Percentiles rank a stretch among this genome's conserved stretches.
These are phyloP conservation scores for Neodidymelliopsis sp. DNA, from an alignment of 2,329 filamentous ascomycete genomes.

Conservation along the genomic window DNA sequence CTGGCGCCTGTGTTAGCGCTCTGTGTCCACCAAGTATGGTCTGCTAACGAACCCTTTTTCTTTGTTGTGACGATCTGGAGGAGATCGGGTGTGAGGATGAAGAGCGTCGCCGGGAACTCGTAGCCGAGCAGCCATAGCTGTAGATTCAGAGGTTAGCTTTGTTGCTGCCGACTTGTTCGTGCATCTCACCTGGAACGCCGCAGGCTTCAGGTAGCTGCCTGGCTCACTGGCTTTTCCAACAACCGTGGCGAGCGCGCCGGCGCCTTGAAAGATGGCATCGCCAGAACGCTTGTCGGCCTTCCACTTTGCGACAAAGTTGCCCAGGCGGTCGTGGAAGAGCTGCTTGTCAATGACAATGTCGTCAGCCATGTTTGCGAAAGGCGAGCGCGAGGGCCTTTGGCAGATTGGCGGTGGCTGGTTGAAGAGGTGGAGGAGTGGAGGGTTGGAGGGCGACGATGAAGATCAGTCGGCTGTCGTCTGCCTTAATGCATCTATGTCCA, in stretches of 20 bases:
- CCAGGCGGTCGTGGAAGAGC: conserved; percentile 91
- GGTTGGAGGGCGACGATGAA: conserved; percentile 25
- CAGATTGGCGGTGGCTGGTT: conserved; percentile 26
- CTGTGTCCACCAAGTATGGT: background rate
- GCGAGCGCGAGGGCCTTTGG: conserved; percentile 30
- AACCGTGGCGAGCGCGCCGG: conserved; percentile 83
- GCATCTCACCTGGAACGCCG: conserved; percentile 84
- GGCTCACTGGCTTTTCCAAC: conserved; percentile 90
- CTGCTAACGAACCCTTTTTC: conserved; percentile 78
- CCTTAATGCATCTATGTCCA: conserved; percentile 11
- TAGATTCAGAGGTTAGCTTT: conserved; percentile 33
- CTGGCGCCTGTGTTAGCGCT: conserved; percentile 60
- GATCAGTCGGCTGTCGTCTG: conserved; percentile 18
- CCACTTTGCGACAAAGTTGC: conserved; percentile 88
- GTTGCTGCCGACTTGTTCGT: conserved; percentile 16
- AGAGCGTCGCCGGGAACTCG: conserved; percentile 95
- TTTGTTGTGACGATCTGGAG: conserved; percentile 94
- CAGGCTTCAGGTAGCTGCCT: conserved; percentile 91
- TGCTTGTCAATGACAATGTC: conserved; percentile 94
- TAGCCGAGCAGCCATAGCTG: conserved; percentile 99
- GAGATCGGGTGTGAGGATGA: conserved; percentile 87
- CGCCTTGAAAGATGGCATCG: conserved; percentile 85
- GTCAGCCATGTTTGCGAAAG: conserved; percentile 60
- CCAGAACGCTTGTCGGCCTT: conserved; percentile 92
- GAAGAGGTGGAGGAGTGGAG: conserved; percentile 17